Evolutionary conservation across 192 early-diverging fungal species (phyloP).

Genomic region (Gryganskiella cystojenkinii): DNA sequence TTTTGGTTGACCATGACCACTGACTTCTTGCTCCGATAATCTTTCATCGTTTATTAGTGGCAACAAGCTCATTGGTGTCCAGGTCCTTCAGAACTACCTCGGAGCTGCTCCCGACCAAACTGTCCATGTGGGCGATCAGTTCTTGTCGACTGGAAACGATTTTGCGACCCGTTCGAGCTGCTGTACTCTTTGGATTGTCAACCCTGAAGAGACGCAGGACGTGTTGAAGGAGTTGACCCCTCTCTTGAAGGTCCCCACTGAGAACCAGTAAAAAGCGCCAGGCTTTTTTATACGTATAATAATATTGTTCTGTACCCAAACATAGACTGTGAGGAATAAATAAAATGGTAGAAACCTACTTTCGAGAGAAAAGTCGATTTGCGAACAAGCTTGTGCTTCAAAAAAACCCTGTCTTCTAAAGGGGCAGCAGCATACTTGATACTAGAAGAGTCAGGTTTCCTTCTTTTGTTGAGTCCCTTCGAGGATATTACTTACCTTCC

Average conservation of each 20-base stretch:
- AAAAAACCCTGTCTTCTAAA: too few species aligned
- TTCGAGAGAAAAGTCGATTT: too few species aligned
- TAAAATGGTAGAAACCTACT: too few species aligned
- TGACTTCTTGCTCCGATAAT: too few species aligned
- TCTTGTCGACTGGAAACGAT: conserved; percentile 93
- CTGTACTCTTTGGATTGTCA: conserved; percentile 92
- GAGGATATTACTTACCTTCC: too few species aligned
- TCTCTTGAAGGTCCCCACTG: conserved; percentile 47
- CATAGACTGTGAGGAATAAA: too few species aligned
- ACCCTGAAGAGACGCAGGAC: conserved; percentile 83
- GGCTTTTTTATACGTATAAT: background rate
- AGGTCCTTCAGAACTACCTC: conserved; percentile 78
- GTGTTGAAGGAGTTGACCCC: conserved; percentile 73
- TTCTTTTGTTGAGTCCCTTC: too few species aligned
- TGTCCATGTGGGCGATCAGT: conserved; percentile 93
- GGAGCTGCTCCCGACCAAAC: conserved; percentile 68
- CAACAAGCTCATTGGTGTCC: conserved; percentile 93
- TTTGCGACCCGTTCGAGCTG: conserved; percentile 84
- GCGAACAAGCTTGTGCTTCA: too few species aligned
- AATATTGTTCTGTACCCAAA: too few species aligned
- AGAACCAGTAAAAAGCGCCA: conserved; percentile 19
- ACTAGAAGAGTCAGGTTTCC: too few species aligned
- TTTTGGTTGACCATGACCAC: too few species aligned
- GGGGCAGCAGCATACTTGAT: too few species aligned
- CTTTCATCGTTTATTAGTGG: conserved; percentile 56